Conservation (phyloP, 2,329 filamentous ascomycete genomes). For the Ophiostoma himal-ulmi region DNA sequence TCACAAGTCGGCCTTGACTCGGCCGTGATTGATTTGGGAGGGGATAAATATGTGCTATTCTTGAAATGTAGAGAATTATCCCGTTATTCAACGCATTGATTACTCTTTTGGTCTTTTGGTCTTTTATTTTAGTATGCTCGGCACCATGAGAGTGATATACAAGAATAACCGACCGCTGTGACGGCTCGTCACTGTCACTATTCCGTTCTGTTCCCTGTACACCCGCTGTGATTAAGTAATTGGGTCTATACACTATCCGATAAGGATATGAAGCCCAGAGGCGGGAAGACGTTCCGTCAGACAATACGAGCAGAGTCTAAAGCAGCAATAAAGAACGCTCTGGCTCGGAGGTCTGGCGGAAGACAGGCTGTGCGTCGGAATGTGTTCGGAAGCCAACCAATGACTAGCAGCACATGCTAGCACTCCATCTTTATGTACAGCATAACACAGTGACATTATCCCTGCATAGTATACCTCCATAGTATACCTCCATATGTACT, state of each 20-base stretch:
- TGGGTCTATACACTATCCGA: neutral
- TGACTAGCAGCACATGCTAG: neutral
- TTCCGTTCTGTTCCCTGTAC: neutral
- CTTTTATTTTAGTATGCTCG: neutral
- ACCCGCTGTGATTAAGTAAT: neutral
- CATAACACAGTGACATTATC: conserved; percentile 7
- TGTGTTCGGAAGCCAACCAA: neutral
- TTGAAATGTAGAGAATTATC: neutral
- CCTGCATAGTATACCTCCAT: neutral
- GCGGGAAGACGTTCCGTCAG: neutral
- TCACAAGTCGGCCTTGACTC: neutral
- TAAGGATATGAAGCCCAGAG: neutral
- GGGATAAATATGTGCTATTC: neutral
- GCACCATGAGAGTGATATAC: neutral
- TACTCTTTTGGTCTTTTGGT: neutral
- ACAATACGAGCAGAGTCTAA: neutral
- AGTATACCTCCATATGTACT: too few relatives aligned
- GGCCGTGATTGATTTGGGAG: neutral
- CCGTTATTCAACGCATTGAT: neutral
- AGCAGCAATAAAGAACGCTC: too few relatives aligned
- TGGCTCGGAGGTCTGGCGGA: too few relatives aligned
- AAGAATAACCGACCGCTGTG: neutral
- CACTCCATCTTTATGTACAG: too few relatives aligned
- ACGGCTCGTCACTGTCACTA: neutral
- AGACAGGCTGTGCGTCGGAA: neutral